A percentile compares a stretch with the other conserved stretches of the same genome.
Conservation (phyloP, 106 monocot species). For the Dendrobium officinale region DNA sequence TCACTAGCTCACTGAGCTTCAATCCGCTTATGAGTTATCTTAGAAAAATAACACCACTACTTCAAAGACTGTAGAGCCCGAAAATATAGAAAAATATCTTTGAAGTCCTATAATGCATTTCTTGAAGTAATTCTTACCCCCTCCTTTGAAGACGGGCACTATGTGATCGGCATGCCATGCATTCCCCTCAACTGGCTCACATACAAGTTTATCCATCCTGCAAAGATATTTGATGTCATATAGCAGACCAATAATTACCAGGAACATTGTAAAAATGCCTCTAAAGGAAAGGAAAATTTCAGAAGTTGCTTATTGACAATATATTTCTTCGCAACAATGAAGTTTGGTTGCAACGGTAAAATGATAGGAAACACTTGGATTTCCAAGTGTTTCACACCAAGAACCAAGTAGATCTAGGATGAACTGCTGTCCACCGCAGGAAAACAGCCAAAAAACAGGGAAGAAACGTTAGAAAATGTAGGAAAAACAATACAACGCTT, state of each 20-base stretch:
- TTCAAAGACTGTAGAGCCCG: not conserved
- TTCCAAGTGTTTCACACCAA: too few relatives aligned
- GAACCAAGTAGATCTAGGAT: too few relatives aligned
- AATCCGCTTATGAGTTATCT: too few relatives aligned
- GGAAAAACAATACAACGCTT: too few relatives aligned
- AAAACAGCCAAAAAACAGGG: too few relatives aligned
- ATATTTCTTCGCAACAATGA: not conserved
- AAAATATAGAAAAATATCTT: not conserved
- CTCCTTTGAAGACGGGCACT: slow-evolving; percentile 85
- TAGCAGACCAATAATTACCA: not conserved
- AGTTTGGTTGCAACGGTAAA: not conserved
- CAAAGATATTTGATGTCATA: not conserved
- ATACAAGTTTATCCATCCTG: slow-evolving; percentile 73
- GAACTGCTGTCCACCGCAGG: too few relatives aligned
- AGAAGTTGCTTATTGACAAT: too few relatives aligned
- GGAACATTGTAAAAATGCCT: not conserved
- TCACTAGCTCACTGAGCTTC: too few relatives aligned
- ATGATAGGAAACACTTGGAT: too few relatives aligned
- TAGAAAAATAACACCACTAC: too few relatives aligned
- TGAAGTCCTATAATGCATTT: not conserved
- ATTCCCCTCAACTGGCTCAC: slow-evolving; percentile 86
- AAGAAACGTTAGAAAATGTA: too few relatives aligned
- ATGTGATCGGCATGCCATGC: slow-evolving; percentile 99
- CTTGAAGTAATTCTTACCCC: slow-evolving; percentile 39
- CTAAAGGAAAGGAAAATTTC: not conserved